Conservation (phyloP, 805 yeast species). For the Yueomyces sp. region DNA sequence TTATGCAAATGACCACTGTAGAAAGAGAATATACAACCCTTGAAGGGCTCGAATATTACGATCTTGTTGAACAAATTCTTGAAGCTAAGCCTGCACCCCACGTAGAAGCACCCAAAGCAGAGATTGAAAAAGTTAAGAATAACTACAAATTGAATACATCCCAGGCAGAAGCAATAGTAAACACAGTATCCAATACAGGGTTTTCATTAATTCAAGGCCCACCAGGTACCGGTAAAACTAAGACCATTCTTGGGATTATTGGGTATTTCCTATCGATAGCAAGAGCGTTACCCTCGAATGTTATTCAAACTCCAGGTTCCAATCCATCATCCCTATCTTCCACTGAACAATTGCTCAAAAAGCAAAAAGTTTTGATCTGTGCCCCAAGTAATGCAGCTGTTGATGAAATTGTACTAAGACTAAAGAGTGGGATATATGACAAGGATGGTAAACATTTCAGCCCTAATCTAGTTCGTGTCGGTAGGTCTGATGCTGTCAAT, state of each 20-base stretch:
- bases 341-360: constrained; percentile 16
- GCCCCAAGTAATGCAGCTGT: constrained; percentile 99
- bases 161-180: constrained; percentile 81
- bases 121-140: constrained; percentile 30
- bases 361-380: constrained; percentile 66
- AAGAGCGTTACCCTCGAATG: constrained; percentile 14
- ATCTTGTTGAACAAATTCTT: constrained; percentile 53
- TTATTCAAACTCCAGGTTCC: constrained; percentile 23
- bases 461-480: constrained; percentile 74
- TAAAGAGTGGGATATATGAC: constrained; percentile 55
- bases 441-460: constrained; percentile 37
- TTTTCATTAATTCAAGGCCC: constrained; percentile 95
- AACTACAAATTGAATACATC: constrained; percentile 63
- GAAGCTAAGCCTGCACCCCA: constrained; percentile 41
- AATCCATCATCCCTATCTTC: constrained; percentile 8
- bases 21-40: constrained; percentile 87
- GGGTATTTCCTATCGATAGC: constrained; percentile 52
- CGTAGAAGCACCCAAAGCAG: constrained; percentile 18
- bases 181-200: constrained; percentile 55
- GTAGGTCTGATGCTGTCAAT: constrained; percentile 80
- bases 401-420: constrained; percentile 80
- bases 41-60: constrained; percentile 71
- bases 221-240: constrained; percentile 98
- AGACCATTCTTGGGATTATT: constrained; percentile 83
- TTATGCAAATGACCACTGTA: constrained; percentile 79